Base-by-base conservation (phyloP, 352 stramenopile genomes). In the Globisporangium paddicum region DNA sequence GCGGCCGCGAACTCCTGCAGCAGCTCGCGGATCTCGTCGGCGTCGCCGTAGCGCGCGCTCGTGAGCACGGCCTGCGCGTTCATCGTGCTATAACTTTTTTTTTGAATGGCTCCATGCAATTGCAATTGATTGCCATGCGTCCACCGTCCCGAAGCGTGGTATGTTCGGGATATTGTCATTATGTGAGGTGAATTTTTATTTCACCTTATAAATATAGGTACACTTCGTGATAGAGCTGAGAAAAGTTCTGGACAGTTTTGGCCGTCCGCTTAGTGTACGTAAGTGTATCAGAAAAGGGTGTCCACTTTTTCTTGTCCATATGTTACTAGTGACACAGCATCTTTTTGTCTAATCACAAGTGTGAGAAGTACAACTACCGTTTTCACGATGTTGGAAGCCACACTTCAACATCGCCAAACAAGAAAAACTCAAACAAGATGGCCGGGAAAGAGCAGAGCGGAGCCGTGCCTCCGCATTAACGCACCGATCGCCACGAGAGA, bases 11-110 rank as follows among this genome's bases (percentile, higher is more conserved):
- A 64, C 0, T 55, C 63, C n/a, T 67, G 26, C 23, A 90, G 57
- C 30, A 90, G 55, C 51, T 48, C 66, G 18, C 64, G 67, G n/a
- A 95, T 71, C 49, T 89, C 68, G 38, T 90, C 68, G 8, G 69
- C 64, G 49, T 95, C 82, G 49, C 86, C 86, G 51, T 79, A 85
- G 55, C 86, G 86, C 52, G 86, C 86, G 52, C 81, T 86, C 58
- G 73, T 71, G 16, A 95, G 67, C 53, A 80, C 67, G 63, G 84
- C 73, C 37, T 87, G 76, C 10, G 70, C 70, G 70, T 72, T 79
- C 19, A 45, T 48, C 58, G 18, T 38, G 54, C 53, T 23, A 21
- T 44, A 3, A n/a, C n/a, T n/a, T n/a, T n/a, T 2, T 46, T 57
- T 28, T 37, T 34, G 45, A 42, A 46, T 60, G 54, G 41, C 44